Evolutionary conservation across 768 basidiomycete genomes (phyloP), one percentile per base, ranked within the genome.

Genomic region (Tylopilus sp.): DNA sequence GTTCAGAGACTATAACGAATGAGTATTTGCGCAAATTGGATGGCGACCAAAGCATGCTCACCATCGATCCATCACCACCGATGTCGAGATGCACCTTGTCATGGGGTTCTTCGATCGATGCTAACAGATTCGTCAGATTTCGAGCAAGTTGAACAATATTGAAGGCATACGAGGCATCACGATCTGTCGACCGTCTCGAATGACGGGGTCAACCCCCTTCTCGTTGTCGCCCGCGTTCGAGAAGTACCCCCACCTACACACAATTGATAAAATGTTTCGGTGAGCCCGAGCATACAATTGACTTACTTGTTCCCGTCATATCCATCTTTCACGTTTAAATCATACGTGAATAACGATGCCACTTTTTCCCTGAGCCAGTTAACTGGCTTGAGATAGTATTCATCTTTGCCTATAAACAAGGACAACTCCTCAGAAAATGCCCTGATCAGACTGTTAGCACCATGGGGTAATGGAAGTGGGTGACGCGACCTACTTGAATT

Each of bases 61-160:
- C 61, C 61, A 62, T 63, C 2, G 41, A 4, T 16, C 61, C 61
- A 14, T 56, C 51, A 0, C 61, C 61, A 10, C 25, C 41, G 28
- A 17, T 19, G 36, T 62, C 47, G 10, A 62, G 34, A 50, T 62
- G 61, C 2, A 63, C 24, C 47, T 36, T 49, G 52, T 62, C 63
- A 3, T 62, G 61, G 29, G 61, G 22, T 33, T 63, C 61, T 37
- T 62, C 61, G 19, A 62, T 2, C 14, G 61, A 63, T 3, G 54
- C 61, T 62, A 33, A 3, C 19, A 12, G n/a, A 42, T 0, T 45
- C 0, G 21, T 63, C 6, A 59, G 30, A 26, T 29, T 24, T 16
- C 38, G 8, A 13, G 19, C 2, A 2, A 36, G 13, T 17, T 29
- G 4, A 5, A 17, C 21, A n/a, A n/a, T 6, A 34, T 1, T 11